These are phyloP conservation scores for Penicillium herquei DNA, from an alignment of 495 filamentous ascomycete genomes.

Conservation along the genomic window DNA sequence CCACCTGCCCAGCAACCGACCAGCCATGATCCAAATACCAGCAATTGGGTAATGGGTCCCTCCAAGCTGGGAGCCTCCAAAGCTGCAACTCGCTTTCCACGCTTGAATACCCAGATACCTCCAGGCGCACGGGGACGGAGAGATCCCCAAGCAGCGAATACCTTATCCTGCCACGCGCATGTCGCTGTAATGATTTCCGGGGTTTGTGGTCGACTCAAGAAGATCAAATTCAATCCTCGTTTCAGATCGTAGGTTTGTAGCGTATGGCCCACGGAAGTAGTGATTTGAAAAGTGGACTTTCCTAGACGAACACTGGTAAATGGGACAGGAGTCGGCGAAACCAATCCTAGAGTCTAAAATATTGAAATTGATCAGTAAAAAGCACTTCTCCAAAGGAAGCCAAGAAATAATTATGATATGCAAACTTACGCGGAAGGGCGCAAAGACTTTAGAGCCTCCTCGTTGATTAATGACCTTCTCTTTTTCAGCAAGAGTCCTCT, in stretches of 20 bases:
- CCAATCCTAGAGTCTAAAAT: slow-evolving; percentile 79
- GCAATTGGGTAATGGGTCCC: slow-evolving; percentile 71
- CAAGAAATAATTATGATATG: background rate
- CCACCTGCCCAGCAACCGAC: slow-evolving; percentile 72
- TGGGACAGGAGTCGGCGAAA: slow-evolving; percentile 84
- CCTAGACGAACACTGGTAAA: slow-evolving; percentile 86
- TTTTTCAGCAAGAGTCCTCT: slow-evolving; percentile 36
- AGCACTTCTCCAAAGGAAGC: no score
- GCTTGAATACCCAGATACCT: slow-evolving; percentile 91
- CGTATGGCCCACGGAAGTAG: slow-evolving; percentile 83
- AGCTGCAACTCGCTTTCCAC: slow-evolving; percentile 81
- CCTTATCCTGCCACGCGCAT: slow-evolving; percentile 79
- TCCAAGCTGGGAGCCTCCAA: slow-evolving; percentile 62
- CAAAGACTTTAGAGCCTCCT: slow-evolving; percentile 72
- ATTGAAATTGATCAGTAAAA: slow-evolving; percentile 4
- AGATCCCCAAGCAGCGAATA: slow-evolving; percentile 83
- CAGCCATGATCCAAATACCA: slow-evolving; percentile 90
- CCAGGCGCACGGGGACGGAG: slow-evolving; percentile 43
- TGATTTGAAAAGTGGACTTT: slow-evolving; percentile 94
- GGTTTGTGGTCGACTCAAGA: slow-evolving; percentile 86
- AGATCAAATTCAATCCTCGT: slow-evolving; percentile 84
- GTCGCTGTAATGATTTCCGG: slow-evolving; percentile 83
- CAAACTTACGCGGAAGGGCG: slow-evolving; percentile 82
- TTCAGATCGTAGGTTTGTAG: slow-evolving; percentile 94
- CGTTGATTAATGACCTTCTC: slow-evolving; percentile 16